A percentile compares a stretch with the other conserved stretches of the same genome.
Conservation (phyloP, 768 basidiomycete genomes). For the Imleria badia region DNA sequence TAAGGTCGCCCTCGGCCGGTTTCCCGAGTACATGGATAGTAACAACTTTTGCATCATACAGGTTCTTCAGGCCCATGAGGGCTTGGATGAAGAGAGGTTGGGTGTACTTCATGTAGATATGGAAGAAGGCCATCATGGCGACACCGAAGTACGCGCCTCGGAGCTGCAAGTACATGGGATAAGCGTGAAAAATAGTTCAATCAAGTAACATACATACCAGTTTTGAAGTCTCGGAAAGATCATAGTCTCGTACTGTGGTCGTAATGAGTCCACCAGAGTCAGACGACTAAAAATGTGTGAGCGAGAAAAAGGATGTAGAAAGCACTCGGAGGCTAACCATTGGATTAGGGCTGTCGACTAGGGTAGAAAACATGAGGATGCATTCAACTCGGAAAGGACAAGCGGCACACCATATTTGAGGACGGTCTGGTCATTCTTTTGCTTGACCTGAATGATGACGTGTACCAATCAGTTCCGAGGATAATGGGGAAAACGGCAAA, state of each 20-base stretch:
- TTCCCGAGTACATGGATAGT: conserved; percentile 80
- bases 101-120: conserved; percentile 92
- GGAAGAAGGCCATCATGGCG: conserved; percentile 90
- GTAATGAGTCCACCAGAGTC: conserved; percentile 75
- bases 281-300: conserved; percentile 42
- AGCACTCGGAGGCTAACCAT: conserved; percentile 52
- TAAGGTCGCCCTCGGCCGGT: conserved; percentile 79
- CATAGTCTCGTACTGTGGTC: conserved; percentile 94
- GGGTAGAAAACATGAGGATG: conserved; percentile 3
- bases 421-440: conserved; percentile 94
- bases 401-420: conserved; percentile 82
- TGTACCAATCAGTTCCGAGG: conserved; percentile 11
- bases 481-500: neutral
- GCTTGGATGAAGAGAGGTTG: conserved; percentile 95
- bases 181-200: neutral
- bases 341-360: conserved; percentile 73
- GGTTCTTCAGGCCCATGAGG: conserved; percentile 90
- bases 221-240: conserved; percentile 85
- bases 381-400: neutral
- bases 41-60: conserved; percentile 85
- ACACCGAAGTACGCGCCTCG: conserved; percentile 70
- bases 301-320: neutral
- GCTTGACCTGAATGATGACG: conserved; percentile 64
- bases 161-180: conserved; percentile 40
- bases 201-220: conserved; percentile 48